These are phyloP conservation scores for Tylopilus orsonianus DNA, from an alignment of 1,284 basidiomycete genomes.

Conservation along the genomic window DNA sequence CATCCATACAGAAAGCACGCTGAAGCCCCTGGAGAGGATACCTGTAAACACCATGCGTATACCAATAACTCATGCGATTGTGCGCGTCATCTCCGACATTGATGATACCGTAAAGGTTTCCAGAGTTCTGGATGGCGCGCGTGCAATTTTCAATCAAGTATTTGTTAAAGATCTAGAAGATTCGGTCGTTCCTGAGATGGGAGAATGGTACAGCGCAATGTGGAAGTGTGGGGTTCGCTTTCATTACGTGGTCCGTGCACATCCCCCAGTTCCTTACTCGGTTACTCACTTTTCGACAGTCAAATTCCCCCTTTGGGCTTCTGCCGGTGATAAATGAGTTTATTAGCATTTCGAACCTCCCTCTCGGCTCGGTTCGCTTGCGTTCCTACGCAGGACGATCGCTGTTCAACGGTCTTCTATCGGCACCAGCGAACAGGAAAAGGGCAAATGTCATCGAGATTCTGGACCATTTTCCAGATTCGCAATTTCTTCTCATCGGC, in stretches of 20 bases:
- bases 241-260: constrained; percentile 77
- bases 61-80: constrained; percentile 34
- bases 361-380: constrained; percentile 14
- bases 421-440: constrained; percentile 78
- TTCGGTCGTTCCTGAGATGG: constrained; percentile 82
- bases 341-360: constrained; percentile 63
- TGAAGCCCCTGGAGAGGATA: constrained; percentile 39
- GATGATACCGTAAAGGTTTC: constrained; percentile 92
- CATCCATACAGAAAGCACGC: constrained; percentile 15
- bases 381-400: constrained; percentile 74
- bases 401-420: constrained; percentile 73
- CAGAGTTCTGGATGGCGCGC: constrained; percentile 69
- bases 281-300: constrained; percentile 46
- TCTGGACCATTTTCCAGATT: constrained; percentile 72
- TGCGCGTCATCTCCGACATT: constrained; percentile 88
- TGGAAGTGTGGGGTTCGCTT: constrained; percentile 71
- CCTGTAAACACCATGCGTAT: constrained; percentile 21
- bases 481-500: constrained; percentile 80
- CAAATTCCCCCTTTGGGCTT: constrained; percentile 88
- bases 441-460: constrained; percentile 75
- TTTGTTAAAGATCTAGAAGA: constrained; percentile 79
- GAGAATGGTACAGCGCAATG: constrained; percentile 76
- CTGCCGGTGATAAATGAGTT: constrained; percentile 80
- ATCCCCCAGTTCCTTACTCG: constrained; percentile 1
- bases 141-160: constrained; percentile 76